phyloP scores from a whole-genome alignment of 1,139 yeast genomes.

The Tardiomyces digboiensis region DNA sequence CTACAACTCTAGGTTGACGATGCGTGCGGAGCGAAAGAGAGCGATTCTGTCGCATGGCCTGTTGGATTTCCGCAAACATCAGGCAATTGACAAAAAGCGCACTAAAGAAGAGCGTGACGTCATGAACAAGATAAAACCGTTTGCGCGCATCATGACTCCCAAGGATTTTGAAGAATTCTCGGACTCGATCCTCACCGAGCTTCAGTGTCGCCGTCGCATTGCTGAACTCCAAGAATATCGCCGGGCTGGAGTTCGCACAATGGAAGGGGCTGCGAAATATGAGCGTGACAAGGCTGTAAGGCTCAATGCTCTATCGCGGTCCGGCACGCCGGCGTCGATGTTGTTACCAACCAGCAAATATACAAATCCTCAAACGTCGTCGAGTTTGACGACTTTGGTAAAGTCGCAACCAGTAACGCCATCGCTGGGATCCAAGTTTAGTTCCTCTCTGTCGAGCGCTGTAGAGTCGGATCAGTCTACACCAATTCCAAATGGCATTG shows the following conservation, averaged over 20 bases:
- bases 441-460: conserved; percentile 2
- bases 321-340: conserved; percentile 6
- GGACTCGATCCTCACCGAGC: conserved; percentile 64
- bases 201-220: conserved; percentile 70
- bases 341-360: conserved; percentile 5
- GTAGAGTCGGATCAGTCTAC: not conserved
- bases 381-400: not conserved
- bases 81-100: conserved; percentile 66
- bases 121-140: conserved; percentile 64
- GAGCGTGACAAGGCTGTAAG: conserved; percentile 72
- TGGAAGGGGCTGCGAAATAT: conserved; percentile 76
- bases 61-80: conserved; percentile 77
- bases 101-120: conserved; percentile 86
- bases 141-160: conserved; percentile 70
- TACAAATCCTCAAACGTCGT: conserved; percentile 4
- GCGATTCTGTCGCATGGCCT: conserved; percentile 65
- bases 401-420: not conserved
- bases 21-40: conserved; percentile 90
- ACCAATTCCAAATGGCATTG: conserved; percentile 3
- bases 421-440: conserved; percentile 1
- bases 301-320: conserved; percentile 17
- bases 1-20: conserved; percentile 78
- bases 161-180: conserved; percentile 70
- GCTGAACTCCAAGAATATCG: conserved; percentile 93
- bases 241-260: conserved; percentile 71